Percentiles rank a stretch among this genome's conserved stretches.
These are phyloP conservation scores for Periconia sp. DNA, from an alignment of 2,329 filamentous ascomycete genomes.

Conservation along the genomic window DNA sequence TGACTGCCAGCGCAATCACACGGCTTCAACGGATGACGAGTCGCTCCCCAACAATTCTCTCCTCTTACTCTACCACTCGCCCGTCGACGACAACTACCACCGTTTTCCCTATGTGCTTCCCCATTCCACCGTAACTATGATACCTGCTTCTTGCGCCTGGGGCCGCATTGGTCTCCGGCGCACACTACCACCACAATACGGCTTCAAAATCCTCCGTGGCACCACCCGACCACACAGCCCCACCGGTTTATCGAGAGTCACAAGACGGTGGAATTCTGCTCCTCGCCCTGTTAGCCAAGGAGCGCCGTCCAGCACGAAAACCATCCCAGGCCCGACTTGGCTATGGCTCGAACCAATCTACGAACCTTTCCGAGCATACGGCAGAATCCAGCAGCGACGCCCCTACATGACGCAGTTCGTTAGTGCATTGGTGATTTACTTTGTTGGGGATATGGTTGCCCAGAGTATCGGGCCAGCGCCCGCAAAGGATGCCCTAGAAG, in stretches of 20 bases:
- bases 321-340: slow-evolving; percentile 49
- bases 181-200: not conserved
- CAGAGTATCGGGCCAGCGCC: slow-evolving; percentile 60
- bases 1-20: not conserved
- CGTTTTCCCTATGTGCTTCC: not conserved
- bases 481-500: not conserved
- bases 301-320: slow-evolving; percentile 19
- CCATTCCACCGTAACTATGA: not conserved
- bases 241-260: slow-evolving; percentile 7
- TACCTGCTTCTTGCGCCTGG: not conserved
- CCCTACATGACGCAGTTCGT: slow-evolving; percentile 80
- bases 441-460: slow-evolving; percentile 75
- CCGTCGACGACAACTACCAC: not conserved
- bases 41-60: not conserved
- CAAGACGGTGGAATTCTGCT: slow-evolving; percentile 16
- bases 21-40: not conserved
- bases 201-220: slow-evolving; percentile 9
- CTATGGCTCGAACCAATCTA: slow-evolving; percentile 51
- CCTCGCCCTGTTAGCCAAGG: slow-evolving; percentile 21
- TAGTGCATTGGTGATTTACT: slow-evolving; percentile 76
- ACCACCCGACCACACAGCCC: slow-evolving; percentile 11
- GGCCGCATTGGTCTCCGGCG: not conserved
- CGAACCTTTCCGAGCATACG: slow-evolving; percentile 60
- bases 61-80: not conserved
- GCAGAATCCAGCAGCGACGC: slow-evolving; percentile 67